phyloP scores from a whole-genome alignment of 148 eudicot genomes.

The Spergularia bocconei region DNA sequence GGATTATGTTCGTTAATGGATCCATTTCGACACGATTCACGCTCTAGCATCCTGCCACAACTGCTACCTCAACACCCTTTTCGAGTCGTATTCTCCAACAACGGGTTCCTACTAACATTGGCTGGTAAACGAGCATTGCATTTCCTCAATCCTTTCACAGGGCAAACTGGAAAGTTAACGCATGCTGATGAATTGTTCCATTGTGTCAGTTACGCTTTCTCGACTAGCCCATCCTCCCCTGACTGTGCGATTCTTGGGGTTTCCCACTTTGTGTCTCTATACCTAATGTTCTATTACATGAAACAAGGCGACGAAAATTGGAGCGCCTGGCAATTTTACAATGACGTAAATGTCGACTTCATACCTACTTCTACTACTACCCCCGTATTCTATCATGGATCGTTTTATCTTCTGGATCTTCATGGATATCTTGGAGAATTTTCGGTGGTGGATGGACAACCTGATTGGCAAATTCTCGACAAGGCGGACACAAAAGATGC shows the following conservation, averaged over 20 bases:
- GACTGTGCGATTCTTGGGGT: constrained; percentile 2
- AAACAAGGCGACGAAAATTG: neutral
- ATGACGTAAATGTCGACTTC: no score
- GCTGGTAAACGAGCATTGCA: neutral
- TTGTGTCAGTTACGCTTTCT: constrained; percentile 12
- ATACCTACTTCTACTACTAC: neutral
- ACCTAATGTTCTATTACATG: neutral
- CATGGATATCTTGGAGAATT: constrained; percentile 12
- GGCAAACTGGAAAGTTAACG: neutral
- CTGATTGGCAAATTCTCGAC: neutral
- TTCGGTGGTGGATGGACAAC: neutral
- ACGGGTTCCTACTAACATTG: neutral
- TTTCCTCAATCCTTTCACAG: constrained; percentile 3
- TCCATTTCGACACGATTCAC: neutral
- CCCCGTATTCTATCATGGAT: constrained; percentile 1
- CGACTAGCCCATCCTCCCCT: neutral
- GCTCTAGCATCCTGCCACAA: neutral
- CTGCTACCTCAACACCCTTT: neutral
- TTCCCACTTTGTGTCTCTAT: neutral
- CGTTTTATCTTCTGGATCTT: constrained; percentile 5
- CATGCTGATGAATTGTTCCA: neutral
- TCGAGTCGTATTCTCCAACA: neutral
- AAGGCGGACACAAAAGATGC: neutral
- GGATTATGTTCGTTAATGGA: constrained; percentile 8
- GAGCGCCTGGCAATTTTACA: neutral